These are phyloP conservation scores for Paramecium sexaurelia DNA, from an alignment of 73 alveolate species.

Conservation along the genomic window DNA sequence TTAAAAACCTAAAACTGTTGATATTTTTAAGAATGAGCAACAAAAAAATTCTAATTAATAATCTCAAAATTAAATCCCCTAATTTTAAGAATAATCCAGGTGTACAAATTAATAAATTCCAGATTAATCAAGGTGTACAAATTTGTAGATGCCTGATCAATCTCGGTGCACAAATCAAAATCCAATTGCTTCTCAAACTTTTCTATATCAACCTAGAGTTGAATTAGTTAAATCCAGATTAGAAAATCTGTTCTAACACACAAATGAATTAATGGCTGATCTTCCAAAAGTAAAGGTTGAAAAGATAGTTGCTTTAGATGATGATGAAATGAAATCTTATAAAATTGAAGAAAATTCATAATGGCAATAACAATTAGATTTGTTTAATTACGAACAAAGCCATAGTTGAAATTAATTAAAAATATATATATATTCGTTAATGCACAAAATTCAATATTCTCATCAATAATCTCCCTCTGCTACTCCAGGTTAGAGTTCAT, in stretches of 20 bases:
- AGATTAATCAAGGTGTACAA: background rate
- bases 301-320: background rate
- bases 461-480: slow-evolving; percentile 23
- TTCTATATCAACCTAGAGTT: slow-evolving; percentile 13
- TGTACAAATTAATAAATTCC: background rate
- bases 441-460: slow-evolving; percentile 17
- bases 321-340: background rate
- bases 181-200: slow-evolving; percentile 25
- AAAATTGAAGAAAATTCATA: slow-evolving; percentile 34
- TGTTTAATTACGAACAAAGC: slow-evolving; percentile 44
- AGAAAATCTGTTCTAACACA: background rate
- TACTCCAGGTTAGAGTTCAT: slow-evolving; percentile 32
- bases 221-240: slow-evolving; percentile 36
- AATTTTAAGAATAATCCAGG: background rate
- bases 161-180: slow-evolving; percentile 31
- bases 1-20: slow-evolving; percentile 30
- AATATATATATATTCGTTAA: slow-evolving; percentile 48
- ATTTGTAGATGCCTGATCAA: slow-evolving; percentile 12
- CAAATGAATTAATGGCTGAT: background rate
- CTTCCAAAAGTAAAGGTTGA: background rate
- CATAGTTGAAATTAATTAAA: slow-evolving; percentile 31
- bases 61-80: background rate
- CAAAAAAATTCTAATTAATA: background rate
- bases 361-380: background rate
- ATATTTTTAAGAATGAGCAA: slow-evolving; percentile 23